A percentile compares a stretch with the other conserved stretches of the same genome.
Conservation (phyloP, 192 early-diverging fungal species). For the Mycoemilia scoparia region DNA sequence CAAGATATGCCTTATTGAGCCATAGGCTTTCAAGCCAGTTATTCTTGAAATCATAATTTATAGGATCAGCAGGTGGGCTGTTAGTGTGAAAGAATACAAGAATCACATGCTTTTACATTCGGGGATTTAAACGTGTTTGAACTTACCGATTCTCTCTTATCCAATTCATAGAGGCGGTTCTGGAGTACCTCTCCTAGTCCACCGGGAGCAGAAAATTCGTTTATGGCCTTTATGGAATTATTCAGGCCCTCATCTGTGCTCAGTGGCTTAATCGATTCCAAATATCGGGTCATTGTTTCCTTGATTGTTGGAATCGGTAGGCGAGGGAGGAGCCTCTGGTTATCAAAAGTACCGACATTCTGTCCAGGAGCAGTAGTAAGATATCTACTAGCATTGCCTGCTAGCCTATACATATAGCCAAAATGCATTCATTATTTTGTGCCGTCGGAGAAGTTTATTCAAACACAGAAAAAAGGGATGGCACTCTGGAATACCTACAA, state of each 20-base stretch:
- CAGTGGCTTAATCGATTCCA: slow-evolving; percentile 49
- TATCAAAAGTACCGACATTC: slow-evolving; percentile 42
- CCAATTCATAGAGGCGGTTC: slow-evolving; percentile 44
- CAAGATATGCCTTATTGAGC: slow-evolving; percentile 66
- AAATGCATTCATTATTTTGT: too few species aligned
- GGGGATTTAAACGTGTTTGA: slow-evolving; percentile 7
- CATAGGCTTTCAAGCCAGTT: slow-evolving; percentile 84
- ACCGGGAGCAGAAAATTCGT: slow-evolving; percentile 41
- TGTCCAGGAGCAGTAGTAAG: too few species aligned
- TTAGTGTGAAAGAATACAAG: neutral
- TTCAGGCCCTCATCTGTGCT: slow-evolving; percentile 37
- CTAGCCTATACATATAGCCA: too few species aligned
- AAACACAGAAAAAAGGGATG: too few species aligned
- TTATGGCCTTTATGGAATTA: slow-evolving; percentile 41
- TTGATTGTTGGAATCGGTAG: slow-evolving; percentile 73
- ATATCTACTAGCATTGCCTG: too few species aligned
- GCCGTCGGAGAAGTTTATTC: too few species aligned
- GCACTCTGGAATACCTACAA: too few species aligned
- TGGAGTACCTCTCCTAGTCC: slow-evolving; percentile 66
- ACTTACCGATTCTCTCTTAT: slow-evolving; percentile 40
- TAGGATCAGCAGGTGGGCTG: slow-evolving; percentile 1
- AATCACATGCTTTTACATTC: neutral
- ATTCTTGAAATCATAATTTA: too few species aligned
- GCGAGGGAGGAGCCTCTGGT: slow-evolving; percentile 51
- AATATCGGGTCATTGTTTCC: slow-evolving; percentile 61